Conservation (phyloP, 83 land plant species). For the Picea mariana region DNA sequence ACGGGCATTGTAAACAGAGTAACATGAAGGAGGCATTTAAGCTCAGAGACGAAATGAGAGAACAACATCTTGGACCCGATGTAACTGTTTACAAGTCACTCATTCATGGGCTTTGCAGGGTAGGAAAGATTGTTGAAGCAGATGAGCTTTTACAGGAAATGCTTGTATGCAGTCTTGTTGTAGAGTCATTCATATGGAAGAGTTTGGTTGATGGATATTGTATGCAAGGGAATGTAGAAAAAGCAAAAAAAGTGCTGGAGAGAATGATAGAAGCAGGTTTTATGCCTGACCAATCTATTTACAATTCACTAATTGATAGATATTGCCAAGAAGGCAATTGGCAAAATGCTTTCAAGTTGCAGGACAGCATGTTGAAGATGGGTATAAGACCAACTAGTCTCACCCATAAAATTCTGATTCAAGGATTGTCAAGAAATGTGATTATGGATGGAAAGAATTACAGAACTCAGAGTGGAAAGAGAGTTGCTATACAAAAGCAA, state of each 20-base stretch:
- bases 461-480: no score
- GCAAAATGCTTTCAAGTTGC: constrained; percentile 41
- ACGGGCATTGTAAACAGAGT: constrained; percentile 42
- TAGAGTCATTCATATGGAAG: constrained; percentile 41
- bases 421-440: constrained; percentile 31
- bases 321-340: constrained; percentile 36
- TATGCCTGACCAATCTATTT: constrained; percentile 37
- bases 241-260: constrained; percentile 42
- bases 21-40: constrained; percentile 36
- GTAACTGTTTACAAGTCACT: constrained; percentile 33
- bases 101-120: constrained; percentile 39
- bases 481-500: no score
- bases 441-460: no score
- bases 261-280: constrained; percentile 33
- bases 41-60: constrained; percentile 43
- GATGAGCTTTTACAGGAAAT: constrained; percentile 49
- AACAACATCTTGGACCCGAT: constrained; percentile 25
- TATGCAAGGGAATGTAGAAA: constrained; percentile 27
- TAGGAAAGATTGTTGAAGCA: constrained; percentile 32
- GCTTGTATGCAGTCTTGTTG: constrained; percentile 33
- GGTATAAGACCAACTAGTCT: constrained; percentile 48
- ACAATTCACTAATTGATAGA: constrained; percentile 26
- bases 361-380: constrained; percentile 44
- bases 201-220: constrained; percentile 47
- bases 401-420: constrained; percentile 39